These are phyloP conservation scores for Colletotrichum ledebouriae DNA, from an alignment of 2,329 filamentous ascomycete genomes.

Conservation along the genomic window DNA sequence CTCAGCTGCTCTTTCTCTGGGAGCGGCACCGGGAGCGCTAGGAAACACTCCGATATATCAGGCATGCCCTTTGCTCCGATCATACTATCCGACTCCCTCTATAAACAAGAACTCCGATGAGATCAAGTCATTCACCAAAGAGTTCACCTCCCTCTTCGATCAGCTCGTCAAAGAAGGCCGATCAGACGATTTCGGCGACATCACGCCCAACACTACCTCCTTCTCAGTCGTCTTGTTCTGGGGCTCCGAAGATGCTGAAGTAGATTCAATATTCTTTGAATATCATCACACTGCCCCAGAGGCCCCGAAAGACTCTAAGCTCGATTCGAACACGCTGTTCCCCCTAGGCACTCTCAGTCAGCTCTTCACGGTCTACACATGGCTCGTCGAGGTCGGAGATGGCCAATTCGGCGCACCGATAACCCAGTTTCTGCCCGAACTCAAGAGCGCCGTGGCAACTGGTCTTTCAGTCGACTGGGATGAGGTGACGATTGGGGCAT, in stretches of 20 bases:
- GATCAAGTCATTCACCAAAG: slow-evolving; percentile 34
- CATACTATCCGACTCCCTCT: slow-evolving; percentile 43
- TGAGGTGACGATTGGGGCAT: slow-evolving; percentile 44
- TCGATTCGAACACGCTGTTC: slow-evolving; percentile 47
- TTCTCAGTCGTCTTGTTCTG: slow-evolving; percentile 48
- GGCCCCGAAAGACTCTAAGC: slow-evolving; percentile 9
- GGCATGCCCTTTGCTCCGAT: slow-evolving; percentile 43
- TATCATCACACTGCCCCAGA: slow-evolving; percentile 45
- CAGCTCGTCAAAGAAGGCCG: slow-evolving; percentile 42
- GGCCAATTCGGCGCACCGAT: slow-evolving; percentile 47
- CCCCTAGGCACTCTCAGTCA: slow-evolving; percentile 50
- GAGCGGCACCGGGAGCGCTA: not conserved
- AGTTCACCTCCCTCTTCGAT: slow-evolving; percentile 44
- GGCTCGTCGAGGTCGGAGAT: slow-evolving; percentile 49
- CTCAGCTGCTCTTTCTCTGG: not conserved
- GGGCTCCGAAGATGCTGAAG: slow-evolving; percentile 15
- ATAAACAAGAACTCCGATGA: slow-evolving; percentile 35
- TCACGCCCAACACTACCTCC: slow-evolving; percentile 47
- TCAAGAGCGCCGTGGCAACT: slow-evolving; percentile 17
- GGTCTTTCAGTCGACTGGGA: slow-evolving; percentile 42
- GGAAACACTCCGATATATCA: slow-evolving; percentile 34
- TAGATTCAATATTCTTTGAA: slow-evolving; percentile 44
- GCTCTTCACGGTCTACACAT: slow-evolving; percentile 52
- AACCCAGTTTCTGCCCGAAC: slow-evolving; percentile 49
- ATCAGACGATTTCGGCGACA: slow-evolving; percentile 45